Conservation (phyloP, 148 eudicot genomes). For the Cornus florida region DNA sequence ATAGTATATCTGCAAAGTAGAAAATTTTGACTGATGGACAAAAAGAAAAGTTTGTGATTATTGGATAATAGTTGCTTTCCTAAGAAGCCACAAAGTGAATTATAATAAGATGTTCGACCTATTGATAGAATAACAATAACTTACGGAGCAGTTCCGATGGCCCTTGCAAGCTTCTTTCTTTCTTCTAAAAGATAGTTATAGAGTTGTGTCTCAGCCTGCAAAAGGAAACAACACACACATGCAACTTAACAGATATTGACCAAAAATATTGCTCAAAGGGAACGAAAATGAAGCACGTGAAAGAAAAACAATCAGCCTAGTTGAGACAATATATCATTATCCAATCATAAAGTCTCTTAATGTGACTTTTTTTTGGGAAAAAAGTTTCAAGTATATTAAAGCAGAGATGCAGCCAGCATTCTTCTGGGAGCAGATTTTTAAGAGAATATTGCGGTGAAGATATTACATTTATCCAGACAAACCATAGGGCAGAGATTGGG, state of each 20-base stretch:
- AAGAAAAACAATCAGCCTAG: not conserved
- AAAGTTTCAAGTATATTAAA: no score
- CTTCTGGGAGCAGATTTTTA: not conserved
- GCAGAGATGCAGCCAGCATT: no score
- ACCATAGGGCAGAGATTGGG: no score
- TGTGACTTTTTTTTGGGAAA: no score
- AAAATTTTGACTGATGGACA: conserved; percentile 19
- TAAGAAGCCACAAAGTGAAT: not conserved
- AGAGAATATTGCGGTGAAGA: not conserved
- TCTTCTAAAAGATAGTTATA: conserved; percentile 59
- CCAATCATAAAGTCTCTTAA: not conserved
- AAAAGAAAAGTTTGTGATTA: not conserved
- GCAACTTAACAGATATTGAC: not conserved
- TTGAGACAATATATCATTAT: not conserved
- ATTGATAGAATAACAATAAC: conserved; percentile 26
- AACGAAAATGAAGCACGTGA: not conserved
- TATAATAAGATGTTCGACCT: not conserved
- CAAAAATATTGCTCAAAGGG: not conserved
- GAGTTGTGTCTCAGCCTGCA: conserved; percentile 67
- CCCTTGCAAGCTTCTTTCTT: conserved; percentile 77
- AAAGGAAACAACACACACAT: not conserved
- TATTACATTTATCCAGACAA: not conserved
- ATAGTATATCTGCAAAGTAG: conserved; percentile 67
- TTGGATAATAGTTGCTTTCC: not conserved
- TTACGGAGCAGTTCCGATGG: conserved; percentile 81